Base-by-base conservation (phyloP, 78 protist species). In the Dictyostelium capitatum region DNA sequence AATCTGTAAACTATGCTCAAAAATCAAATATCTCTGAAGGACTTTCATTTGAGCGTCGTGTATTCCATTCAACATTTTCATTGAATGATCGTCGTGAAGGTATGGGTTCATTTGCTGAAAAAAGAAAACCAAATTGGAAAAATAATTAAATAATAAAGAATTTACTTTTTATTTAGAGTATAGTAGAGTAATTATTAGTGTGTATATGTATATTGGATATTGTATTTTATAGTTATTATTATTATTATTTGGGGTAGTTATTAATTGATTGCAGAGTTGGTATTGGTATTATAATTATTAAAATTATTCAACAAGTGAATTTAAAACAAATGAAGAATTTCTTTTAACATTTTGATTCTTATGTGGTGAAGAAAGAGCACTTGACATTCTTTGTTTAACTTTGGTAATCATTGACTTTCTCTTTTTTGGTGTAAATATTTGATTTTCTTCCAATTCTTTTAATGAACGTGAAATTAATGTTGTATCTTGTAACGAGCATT, bases 41-140 rank as follows among this genome's bases (percentile, higher is more conserved):
- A 37, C 54, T 95, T 7, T 56, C 64, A 67, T 23, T 70, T 28
- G 99, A 98, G 89, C 50, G 96, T 15, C 80, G 90, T 25, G 20
- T 97, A 17, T 98, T 98, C 96, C 95, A 96, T 69, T 32, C 98
- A n/a, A 96, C 99, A 8, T 98, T 98, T 69, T 96, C 96, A 30
- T 82, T 80, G 67, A 59, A 67, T 6, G 99, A 98, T 56, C 97
- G 97, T 70, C 95, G 80, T 94, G 97, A 97, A 64, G 99, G 99
- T 53, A 98, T 98, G 99, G 23, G 47, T 62, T 98, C 99, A 2
- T 98, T 98, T 67, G 90, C 72, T 53, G 97, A 95, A 64, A 97
- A 97, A 83, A 78, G 97, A n/a, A 53, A 53, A 41, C 96, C 99
- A n/a, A 23, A 51, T 17, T 98, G 96, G 96, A 59, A 48, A 32